phyloP scores from a whole-genome alignment of 306 rosid genomes.

The Lablab purpureus region DNA sequence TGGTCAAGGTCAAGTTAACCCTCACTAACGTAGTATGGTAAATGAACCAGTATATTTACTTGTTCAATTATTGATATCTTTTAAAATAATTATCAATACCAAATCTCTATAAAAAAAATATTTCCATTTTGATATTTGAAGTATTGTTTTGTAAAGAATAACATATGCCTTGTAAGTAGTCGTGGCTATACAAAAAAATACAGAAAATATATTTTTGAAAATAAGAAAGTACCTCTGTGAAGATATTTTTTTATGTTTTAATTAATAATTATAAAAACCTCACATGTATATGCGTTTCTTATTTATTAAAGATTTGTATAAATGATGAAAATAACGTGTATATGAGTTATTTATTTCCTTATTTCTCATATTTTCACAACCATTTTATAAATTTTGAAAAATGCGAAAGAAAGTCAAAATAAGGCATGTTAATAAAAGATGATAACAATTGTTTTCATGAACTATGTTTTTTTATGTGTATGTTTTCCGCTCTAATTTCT shows the following conservation, averaged over 20 bases:
- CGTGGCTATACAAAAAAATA: not conserved
- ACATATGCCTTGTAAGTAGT: not conserved
- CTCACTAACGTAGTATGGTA: not conserved
- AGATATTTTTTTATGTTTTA: not conserved
- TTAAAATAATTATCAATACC: not conserved
- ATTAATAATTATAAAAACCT: not conserved
- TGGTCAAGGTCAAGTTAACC: too few relatives aligned
- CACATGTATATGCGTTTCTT: not conserved
- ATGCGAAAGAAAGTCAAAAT: not conserved
- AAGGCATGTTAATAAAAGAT: not conserved
- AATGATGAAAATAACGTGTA: not conserved
- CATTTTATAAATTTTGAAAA: not conserved
- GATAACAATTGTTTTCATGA: not conserved
- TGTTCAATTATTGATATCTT: not conserved
- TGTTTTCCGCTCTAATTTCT: not conserved
- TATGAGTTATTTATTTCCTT: not conserved
- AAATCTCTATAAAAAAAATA: not conserved
- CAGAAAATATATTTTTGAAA: not conserved
- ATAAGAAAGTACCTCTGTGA: not conserved
- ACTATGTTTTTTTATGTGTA: not conserved
- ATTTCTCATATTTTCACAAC: not conserved
- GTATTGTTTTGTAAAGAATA: not conserved
- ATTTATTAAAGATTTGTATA: not conserved
- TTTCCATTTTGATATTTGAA: not conserved
- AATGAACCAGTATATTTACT: not conserved